Conservation (phyloP, 2,329 filamentous ascomycete genomes). For the Pseudogymnoascus sp. region DNA sequence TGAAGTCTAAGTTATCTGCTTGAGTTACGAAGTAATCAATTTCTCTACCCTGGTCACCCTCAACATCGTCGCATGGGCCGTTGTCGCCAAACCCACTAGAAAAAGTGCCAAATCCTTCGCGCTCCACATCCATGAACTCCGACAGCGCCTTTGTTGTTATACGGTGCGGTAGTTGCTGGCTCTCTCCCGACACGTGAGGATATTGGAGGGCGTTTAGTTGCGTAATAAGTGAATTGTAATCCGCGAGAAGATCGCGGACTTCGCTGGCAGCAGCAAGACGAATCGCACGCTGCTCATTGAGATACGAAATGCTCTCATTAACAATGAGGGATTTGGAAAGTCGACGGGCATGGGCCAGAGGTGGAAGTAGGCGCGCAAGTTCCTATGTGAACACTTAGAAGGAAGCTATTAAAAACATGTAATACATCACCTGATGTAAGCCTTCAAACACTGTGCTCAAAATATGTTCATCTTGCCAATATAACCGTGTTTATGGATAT, state of each 20-base stretch:
- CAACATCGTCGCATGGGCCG: constrained; percentile 12
- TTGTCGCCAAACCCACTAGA: constrained; percentile 21
- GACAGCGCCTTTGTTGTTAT: constrained; percentile 11
- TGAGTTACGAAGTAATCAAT: neutral
- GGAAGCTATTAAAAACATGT: neutral
- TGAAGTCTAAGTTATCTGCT: neutral
- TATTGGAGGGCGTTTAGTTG: constrained; percentile 12
- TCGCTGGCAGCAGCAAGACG: constrained; percentile 14
- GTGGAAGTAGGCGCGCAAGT: constrained; percentile 20
- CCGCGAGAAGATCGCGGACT: constrained; percentile 15
- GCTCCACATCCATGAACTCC: constrained; percentile 13
- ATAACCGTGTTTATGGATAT: neutral
- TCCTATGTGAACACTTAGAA: constrained; percentile 14
- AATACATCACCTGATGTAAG: neutral
- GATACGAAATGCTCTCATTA: constrained; percentile 18
- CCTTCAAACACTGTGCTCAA: neutral
- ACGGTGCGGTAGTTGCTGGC: neutral
- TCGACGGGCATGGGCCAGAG: constrained; percentile 15
- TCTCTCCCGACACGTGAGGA: neutral
- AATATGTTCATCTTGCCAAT: neutral
- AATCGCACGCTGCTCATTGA: constrained; percentile 14
- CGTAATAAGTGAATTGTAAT: constrained; percentile 17
- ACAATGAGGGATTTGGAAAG: constrained; percentile 22
- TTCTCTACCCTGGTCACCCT: constrained; percentile 5
- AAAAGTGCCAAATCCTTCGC: constrained; percentile 19